Percentiles rank a stretch among this genome's conserved stretches.
Evolutionary conservation across 768 basidiomycete species (phyloP).

Genomic region (Mycena vitilis): DNA sequence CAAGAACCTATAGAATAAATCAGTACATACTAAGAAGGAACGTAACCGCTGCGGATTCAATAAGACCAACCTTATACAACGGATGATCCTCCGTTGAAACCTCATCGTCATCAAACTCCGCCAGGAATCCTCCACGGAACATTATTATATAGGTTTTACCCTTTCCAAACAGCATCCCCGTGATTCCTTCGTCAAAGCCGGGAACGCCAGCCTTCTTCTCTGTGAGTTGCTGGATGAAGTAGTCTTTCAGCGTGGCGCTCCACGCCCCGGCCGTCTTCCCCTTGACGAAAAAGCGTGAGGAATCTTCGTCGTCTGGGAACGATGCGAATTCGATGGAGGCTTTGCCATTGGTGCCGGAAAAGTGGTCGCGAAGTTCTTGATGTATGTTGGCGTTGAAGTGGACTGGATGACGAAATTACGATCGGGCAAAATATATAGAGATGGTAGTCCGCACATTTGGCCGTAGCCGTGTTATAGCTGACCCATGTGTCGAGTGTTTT

Average conservation of each 20-base stretch:
- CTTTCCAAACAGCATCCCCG: too few species aligned
- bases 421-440: not conserved
- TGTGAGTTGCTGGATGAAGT: too few species aligned
- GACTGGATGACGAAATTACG: not conserved
- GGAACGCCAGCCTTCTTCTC: too few species aligned
- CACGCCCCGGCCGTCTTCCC: slow-evolving; percentile 14
- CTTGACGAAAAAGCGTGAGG: slow-evolving; percentile 8
- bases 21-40: too few species aligned
- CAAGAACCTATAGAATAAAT: slow-evolving; percentile 4
- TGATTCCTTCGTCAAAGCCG: too few species aligned
- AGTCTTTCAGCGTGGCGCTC: slow-evolving; percentile 3
- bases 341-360: slow-evolving; percentile 18
- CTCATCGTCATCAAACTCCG: too few species aligned
- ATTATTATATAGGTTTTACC: too few species aligned
- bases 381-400: slow-evolving; percentile 20
- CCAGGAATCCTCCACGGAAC: too few species aligned
- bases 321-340: slow-evolving; percentile 10
- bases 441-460: slow-evolving; percentile 7
- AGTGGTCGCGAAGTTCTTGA: slow-evolving; percentile 12
- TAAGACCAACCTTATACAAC: too few species aligned
- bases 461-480: not conserved
- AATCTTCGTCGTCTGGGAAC: slow-evolving; percentile 13
- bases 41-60: too few species aligned
- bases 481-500: slow-evolving; percentile 8
- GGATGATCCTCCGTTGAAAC: too few species aligned